Evolutionary conservation across 768 basidiomycete genomes (phyloP).

Genomic region (Russula virescens): DNA sequence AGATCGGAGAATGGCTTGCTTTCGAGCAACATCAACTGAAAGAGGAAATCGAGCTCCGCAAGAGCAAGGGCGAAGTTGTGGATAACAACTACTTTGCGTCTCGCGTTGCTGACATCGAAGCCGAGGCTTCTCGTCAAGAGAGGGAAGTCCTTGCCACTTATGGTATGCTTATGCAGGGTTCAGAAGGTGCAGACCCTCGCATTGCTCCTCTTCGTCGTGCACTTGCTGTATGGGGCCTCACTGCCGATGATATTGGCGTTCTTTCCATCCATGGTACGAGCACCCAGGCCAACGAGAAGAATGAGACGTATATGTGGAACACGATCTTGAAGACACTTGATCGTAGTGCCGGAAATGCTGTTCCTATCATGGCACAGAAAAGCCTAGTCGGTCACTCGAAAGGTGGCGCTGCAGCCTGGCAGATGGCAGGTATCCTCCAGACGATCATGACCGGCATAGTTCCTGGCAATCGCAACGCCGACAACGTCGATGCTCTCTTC

Average conservation of each 20-base stretch:
- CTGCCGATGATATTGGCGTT: slow-evolving; percentile 87
- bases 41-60: slow-evolving; percentile 64
- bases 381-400: slow-evolving; percentile 95
- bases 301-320: slow-evolving; percentile 97
- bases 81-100: slow-evolving; percentile 68
- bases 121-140: slow-evolving; percentile 88
- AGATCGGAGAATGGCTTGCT: slow-evolving; percentile 90
- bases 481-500: slow-evolving; percentile 93
- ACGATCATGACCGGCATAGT: slow-evolving; percentile 79
- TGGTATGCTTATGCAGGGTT: slow-evolving; percentile 64
- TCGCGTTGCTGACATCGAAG: slow-evolving; percentile 79
- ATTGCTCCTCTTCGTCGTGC: slow-evolving; percentile 92
- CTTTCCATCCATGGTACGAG: slow-evolving; percentile 88
- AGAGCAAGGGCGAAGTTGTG: slow-evolving; percentile 43
- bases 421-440: slow-evolving; percentile 88
- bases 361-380: slow-evolving; percentile 97
- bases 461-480: slow-evolving; percentile 94
- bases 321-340: slow-evolving; percentile 84
- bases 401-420: slow-evolving; percentile 99
- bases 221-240: slow-evolving; percentile 94
- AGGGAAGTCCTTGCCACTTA: slow-evolving; percentile 89
- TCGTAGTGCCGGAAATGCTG: slow-evolving; percentile 92
- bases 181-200: slow-evolving; percentile 72
- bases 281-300: slow-evolving; percentile 89
- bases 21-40: slow-evolving; percentile 85